A percentile compares a stretch with the other conserved stretches of the same genome.
Evolutionary conservation across 2,329 filamentous ascomycete genomes (phyloP).

Genomic region (Rosellinia necatrix): DNA sequence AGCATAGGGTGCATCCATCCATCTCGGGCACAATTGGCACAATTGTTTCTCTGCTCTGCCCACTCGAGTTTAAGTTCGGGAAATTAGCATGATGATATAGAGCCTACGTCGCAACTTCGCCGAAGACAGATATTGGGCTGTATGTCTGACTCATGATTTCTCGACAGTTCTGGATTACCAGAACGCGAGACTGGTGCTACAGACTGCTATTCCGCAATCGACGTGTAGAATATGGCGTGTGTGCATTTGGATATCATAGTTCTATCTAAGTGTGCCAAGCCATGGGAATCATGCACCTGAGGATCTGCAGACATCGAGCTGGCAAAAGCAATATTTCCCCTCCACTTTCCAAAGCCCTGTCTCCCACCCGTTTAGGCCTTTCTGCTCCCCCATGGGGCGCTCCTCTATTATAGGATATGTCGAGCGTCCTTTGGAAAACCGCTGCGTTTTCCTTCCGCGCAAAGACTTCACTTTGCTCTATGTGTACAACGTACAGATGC

Average conservation of each 20-base stretch:
- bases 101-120: too few species aligned
- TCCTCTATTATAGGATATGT: slow-evolving; percentile 2
- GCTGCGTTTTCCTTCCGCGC: not conserved
- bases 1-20: too few species aligned
- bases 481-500: not conserved
- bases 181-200: too few species aligned
- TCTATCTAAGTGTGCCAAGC: slow-evolving; percentile 12
- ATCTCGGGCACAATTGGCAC: too few species aligned
- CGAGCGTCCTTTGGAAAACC: not conserved
- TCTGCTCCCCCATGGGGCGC: not conserved
- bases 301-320: slow-evolving; percentile 5
- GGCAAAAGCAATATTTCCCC: slow-evolving; percentile 18
- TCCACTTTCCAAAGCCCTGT: slow-evolving; percentile 25
- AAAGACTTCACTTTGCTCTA: not conserved
- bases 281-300: slow-evolving; percentile 11
- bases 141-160: too few species aligned
- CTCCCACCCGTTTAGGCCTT: not conserved
- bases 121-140: too few species aligned
- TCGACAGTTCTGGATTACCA: too few species aligned
- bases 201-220: too few species aligned
- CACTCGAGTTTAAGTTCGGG: too few species aligned
- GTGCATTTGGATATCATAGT: slow-evolving; percentile 21
- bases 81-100: too few species aligned
- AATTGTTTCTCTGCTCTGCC: too few species aligned
- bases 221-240: not conserved